Conservation (phyloP, 768 basidiomycete species). For the Mycena amicta region DNA sequence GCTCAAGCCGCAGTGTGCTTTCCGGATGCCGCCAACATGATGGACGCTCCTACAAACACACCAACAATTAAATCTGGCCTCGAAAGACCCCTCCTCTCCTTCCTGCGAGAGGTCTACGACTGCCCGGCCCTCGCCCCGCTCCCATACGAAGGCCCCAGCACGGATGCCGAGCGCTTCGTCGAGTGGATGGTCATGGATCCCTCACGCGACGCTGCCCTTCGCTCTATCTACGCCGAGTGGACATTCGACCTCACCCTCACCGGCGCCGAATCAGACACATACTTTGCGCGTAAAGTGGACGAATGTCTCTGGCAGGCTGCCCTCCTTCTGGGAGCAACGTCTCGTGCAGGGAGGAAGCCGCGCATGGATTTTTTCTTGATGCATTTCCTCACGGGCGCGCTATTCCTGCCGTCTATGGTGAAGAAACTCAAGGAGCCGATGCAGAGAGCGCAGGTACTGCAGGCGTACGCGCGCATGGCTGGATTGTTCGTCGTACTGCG, state of each 20-base stretch:
- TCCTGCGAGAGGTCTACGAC: conserved; percentile 10
- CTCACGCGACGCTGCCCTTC: not conserved
- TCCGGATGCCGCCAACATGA: not conserved
- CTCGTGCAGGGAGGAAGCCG: not conserved
- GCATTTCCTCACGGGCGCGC: conserved; percentile 5
- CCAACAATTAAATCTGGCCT: not conserved
- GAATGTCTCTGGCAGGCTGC: conserved; percentile 8
- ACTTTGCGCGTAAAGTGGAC: no score
- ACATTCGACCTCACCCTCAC: not conserved
- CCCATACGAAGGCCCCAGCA: not conserved
- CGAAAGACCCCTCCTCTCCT: not conserved
- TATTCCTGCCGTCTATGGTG: conserved; percentile 3
- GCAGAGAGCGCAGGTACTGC: conserved; percentile 3
- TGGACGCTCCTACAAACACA: not conserved
- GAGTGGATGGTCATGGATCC: conserved; percentile 5
- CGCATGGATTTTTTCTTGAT: conserved; percentile 13
- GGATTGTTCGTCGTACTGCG: conserved; percentile 7
- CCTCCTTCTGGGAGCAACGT: not conserved
- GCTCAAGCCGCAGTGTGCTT: conserved; percentile 4
- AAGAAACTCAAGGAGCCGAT: not conserved
- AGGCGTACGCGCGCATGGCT: conserved; percentile 2
- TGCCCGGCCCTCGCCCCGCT: conserved; percentile 1
- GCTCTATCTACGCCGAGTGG: conserved; percentile 7
- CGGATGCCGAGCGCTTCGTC: not conserved
- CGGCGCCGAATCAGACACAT: not conserved